A percentile compares a stretch with the other conserved stretches of the same genome.
Conservation (phyloP, 768 basidiomycete genomes). For the Favolaschia claudopus region DNA sequence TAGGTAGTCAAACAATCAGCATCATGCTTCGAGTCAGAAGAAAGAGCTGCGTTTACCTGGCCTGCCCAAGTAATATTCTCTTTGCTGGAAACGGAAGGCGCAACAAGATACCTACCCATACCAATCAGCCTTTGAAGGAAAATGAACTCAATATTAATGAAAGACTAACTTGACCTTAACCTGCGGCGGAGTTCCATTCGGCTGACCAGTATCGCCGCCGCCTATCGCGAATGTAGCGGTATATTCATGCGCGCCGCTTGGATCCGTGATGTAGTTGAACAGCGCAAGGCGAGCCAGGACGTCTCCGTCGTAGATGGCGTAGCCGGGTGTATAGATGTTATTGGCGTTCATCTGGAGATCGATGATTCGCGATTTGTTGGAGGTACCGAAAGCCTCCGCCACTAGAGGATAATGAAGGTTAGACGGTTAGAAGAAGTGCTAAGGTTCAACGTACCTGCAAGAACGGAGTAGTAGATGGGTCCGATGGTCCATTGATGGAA, state of each 20-base stretch:
- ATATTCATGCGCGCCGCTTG: slow-evolving; percentile 50
- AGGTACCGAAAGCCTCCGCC: slow-evolving; percentile 60
- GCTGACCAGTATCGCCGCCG: slow-evolving; percentile 41
- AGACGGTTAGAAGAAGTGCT: slow-evolving; percentile 43
- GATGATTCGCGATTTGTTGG: slow-evolving; percentile 55
- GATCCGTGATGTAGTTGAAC: slow-evolving; percentile 61
- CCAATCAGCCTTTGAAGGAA: neutral
- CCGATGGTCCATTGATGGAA: slow-evolving; percentile 65
- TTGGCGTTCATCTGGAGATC: slow-evolving; percentile 53
- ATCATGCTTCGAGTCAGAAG: slow-evolving; percentile 24
- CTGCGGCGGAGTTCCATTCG: slow-evolving; percentile 41
- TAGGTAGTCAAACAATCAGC: neutral
- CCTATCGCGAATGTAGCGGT: slow-evolving; percentile 51
- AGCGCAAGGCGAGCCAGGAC: slow-evolving; percentile 55
- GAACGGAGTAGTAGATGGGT: slow-evolving; percentile 62
- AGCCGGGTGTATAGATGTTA: slow-evolving; percentile 54
- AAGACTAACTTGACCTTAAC: slow-evolving; percentile 55
- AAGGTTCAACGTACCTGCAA: slow-evolving; percentile 40
- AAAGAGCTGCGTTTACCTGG: slow-evolving; percentile 46
- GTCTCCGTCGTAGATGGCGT: slow-evolving; percentile 65
- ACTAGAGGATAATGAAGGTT: slow-evolving; percentile 52
- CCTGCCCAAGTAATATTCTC: slow-evolving; percentile 70
- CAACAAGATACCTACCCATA: slow-evolving; percentile 56
- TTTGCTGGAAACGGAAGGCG: slow-evolving; percentile 58
- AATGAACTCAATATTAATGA: neutral